Evolutionary conservation across 768 basidiomycete genomes (phyloP), one percentile per base, ranked within the genome.

Genomic region (Lactarius psammicola): DNA sequence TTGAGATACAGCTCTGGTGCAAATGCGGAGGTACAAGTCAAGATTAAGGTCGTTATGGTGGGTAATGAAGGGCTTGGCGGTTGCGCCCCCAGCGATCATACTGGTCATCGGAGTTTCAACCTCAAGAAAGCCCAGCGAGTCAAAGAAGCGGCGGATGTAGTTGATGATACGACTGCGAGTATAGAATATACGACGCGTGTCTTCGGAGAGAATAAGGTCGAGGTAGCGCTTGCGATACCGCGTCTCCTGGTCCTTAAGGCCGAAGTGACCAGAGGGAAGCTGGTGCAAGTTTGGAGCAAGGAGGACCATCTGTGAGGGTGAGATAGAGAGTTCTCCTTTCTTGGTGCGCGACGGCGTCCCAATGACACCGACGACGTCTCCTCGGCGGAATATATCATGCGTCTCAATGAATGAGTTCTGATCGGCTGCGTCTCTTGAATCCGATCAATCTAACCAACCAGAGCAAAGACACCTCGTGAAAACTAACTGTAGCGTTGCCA

Each of bases 71-170:
- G 97, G 97, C 83, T 98, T 98, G 71, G 97, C 97, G 1, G 95
- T 98, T 17, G 97, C 97, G 62, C 97, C 97, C 31, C 97, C 97
- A 1, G 97, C 97, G 70, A 92, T 85, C 81, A 97, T 85, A 73
- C 90, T 95, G 78, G 92, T 99, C 83, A 99, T 97, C 7, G 97
- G 97, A 1, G 97, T 99, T 79, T 99, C 96, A 68, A 98, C 95
- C 78, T 99, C 97, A 77, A 98, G 87, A 83, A 99, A 99, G 53
- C 96, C 97, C 26, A 90, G 85, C 70, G 82, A 78, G 75, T 97
- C 95, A 63, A 99, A 78, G 84, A 86, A 99, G 69, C 88, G 89
- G 54, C 97, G 87, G 71, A 97, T 80, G 77, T 97, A 96, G 81
- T 94, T 94, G 79, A 99, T 83, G 74, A 97, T 90, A 72, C 85